A percentile compares a stretch with the other conserved stretches of the same genome.
Conservation (phyloP, 139 green algal genomes). For the Gonium pectorale region DNA sequence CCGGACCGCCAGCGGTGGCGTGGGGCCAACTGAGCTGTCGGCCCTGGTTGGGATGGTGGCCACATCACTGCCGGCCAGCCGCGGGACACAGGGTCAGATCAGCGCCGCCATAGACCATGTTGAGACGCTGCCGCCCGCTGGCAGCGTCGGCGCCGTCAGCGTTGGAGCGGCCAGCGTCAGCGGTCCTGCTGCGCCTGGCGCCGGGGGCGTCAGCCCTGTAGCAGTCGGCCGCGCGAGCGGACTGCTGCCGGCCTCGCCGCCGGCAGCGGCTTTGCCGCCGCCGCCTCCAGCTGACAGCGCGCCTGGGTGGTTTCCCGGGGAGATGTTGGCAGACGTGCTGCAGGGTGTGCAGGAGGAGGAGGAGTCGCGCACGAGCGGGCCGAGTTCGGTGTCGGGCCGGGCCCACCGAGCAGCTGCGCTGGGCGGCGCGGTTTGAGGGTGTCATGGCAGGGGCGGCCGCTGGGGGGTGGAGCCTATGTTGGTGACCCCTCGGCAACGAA, state of each 20-base stretch:
- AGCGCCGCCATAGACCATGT: not conserved
- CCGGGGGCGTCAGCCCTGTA: not conserved
- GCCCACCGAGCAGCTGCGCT: too few species aligned
- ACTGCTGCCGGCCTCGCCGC: not conserved
- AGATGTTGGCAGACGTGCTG: slow-evolving; percentile 19
- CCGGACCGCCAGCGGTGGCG: not conserved
- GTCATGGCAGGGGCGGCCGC: too few species aligned
- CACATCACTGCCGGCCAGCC: slow-evolving; percentile 14
- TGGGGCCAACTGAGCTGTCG: not conserved
- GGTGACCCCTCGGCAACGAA: too few species aligned
- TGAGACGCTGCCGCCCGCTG: not conserved
- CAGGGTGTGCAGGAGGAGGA: slow-evolving; percentile 28
- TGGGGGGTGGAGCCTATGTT: too few species aligned
- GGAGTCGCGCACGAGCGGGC: not conserved
- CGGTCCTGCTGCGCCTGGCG: not conserved
- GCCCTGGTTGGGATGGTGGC: slow-evolving; percentile 3
- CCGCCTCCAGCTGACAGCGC: not conserved
- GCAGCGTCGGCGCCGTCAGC: not conserved
- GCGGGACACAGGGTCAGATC: not conserved
- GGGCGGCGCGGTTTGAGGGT: too few species aligned
- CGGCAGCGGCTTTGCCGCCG: not conserved
- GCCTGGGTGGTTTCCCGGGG: slow-evolving; percentile 12
- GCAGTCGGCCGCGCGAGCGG: too few species aligned
- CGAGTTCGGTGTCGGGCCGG: not conserved
- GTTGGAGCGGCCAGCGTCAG: not conserved